A percentile compares a stretch with the other conserved stretches of the same genome.
Conservation (phyloP, 202 grass and related monocot genomes). For the Saccharum hybrid region DNA sequence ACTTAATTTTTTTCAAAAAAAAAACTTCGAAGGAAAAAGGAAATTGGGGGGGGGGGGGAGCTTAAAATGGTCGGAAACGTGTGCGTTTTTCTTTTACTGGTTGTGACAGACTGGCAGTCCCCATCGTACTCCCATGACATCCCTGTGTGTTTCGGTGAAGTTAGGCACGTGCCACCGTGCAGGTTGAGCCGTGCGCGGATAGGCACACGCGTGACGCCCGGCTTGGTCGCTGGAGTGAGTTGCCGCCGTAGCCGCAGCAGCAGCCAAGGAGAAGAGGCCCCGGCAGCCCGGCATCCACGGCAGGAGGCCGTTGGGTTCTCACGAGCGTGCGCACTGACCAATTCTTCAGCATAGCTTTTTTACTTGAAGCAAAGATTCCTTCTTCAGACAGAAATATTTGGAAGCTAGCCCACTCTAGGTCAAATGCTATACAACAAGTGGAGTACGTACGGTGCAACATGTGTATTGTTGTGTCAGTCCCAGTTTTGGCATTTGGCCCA, state of each 20-base stretch:
- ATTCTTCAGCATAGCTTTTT: too few relatives aligned
- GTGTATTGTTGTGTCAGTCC: neutral
- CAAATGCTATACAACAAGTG: slow-evolving; percentile 25
- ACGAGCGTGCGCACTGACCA: neutral
- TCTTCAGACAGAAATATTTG: neutral
- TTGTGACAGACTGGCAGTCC: neutral
- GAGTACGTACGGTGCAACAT: neutral
- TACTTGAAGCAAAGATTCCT: neutral
- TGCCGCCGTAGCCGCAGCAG: neutral
- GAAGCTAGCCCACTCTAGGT: neutral
- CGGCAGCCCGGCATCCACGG: too few relatives aligned
- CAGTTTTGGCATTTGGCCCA: neutral
- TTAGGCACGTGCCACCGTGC: neutral
- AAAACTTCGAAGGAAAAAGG: too few relatives aligned
- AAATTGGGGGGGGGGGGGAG: too few relatives aligned
- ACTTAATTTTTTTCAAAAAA: too few relatives aligned
- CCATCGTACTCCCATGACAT: neutral
- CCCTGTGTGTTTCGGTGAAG: neutral
- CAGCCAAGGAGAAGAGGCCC: neutral
- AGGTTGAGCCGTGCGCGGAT: neutral
- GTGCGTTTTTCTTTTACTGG: neutral
- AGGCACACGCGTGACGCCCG: neutral
- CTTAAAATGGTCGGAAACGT: neutral
- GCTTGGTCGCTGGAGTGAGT: neutral
- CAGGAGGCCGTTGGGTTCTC: slow-evolving; percentile 39